phyloP scores from a whole-genome alignment of 352 stramenopile genomes.

The Globisporangium cederbergense region DNA sequence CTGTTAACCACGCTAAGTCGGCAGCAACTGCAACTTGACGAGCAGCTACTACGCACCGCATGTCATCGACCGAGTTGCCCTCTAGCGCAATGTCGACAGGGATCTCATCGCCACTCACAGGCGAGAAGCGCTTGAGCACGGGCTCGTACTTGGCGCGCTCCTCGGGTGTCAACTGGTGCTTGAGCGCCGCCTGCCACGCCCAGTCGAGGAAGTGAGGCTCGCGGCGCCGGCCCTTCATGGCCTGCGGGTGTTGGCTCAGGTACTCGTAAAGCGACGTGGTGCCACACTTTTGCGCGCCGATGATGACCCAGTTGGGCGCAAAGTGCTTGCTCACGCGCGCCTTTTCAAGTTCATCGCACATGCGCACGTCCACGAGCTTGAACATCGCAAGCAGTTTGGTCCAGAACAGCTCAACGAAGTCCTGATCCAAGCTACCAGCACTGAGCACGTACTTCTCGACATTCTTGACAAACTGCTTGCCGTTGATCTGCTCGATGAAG shows the following conservation, averaged over 20 bases:
- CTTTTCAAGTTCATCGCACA: constrained; percentile 26
- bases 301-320: constrained; percentile 53
- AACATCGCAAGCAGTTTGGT: constrained; percentile 40
- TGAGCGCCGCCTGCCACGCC: constrained; percentile 35
- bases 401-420: constrained; percentile 26
- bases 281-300: constrained; percentile 60
- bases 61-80: constrained; percentile 36
- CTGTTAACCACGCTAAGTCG: constrained; percentile 1
- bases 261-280: constrained; percentile 65
- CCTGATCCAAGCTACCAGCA: neutral
- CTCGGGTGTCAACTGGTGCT: constrained; percentile 24
- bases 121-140: constrained; percentile 24
- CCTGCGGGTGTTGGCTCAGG: constrained; percentile 84
- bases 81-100: constrained; percentile 5
- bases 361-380: constrained; percentile 31
- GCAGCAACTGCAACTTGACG: neutral
- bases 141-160: constrained; percentile 24
- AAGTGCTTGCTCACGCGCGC: constrained; percentile 23
- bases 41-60: constrained; percentile 27
- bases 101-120: neutral
- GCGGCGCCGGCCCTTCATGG: constrained; percentile 62
- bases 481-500: constrained; percentile 60
- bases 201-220: constrained; percentile 72
- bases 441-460: constrained; percentile 16
- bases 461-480: constrained; percentile 32